A percentile compares a stretch with the other conserved stretches of the same genome.
Evolutionary conservation across 208 protist genomes (phyloP).

Genomic region (Trypanosoma vivax): DNA sequence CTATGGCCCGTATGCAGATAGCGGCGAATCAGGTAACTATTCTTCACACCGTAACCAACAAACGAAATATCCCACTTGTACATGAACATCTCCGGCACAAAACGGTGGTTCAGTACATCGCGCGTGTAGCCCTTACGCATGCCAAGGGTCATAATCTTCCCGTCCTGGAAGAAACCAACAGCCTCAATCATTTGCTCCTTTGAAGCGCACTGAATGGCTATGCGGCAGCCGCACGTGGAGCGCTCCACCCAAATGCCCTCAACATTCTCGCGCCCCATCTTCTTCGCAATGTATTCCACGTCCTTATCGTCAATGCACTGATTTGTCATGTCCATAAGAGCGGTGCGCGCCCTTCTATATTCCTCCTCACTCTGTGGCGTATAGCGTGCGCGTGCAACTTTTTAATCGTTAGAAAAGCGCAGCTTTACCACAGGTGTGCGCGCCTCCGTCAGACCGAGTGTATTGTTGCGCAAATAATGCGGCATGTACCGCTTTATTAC

Average conservation of each 20-base stretch:
- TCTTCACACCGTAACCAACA: slow-evolving; percentile 87
- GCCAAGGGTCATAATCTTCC: slow-evolving; percentile 77
- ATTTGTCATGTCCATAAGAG: slow-evolving; percentile 75
- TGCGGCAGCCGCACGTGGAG: slow-evolving; percentile 75
- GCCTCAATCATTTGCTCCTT: slow-evolving; percentile 82
- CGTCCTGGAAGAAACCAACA: slow-evolving; percentile 82
- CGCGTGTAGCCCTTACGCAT: slow-evolving; percentile 85
- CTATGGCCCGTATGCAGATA: slow-evolving; percentile 66
- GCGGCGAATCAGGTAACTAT: slow-evolving; percentile 83
- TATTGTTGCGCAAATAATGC: slow-evolving; percentile 70
- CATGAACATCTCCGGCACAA: slow-evolving; percentile 84
- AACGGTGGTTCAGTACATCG: slow-evolving; percentile 75
- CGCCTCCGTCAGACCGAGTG: slow-evolving; percentile 68
- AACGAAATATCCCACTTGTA: slow-evolving; percentile 90
- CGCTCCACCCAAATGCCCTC: slow-evolving; percentile 84
- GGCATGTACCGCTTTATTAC: slow-evolving; percentile 85
- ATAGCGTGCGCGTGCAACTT: slow-evolving; percentile 69
- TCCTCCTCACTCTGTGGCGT: slow-evolving; percentile 76
- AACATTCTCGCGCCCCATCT: slow-evolving; percentile 70
- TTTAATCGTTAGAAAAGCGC: slow-evolving; percentile 72
- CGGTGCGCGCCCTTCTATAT: slow-evolving; percentile 78
- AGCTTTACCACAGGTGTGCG: slow-evolving; percentile 85
- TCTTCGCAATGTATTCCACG: slow-evolving; percentile 78
- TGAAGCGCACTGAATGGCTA: slow-evolving; percentile 73
- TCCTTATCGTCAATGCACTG: slow-evolving; percentile 49